Conservation (phyloP, 2,329 filamentous ascomycete species). For the Clonostachys sp. region DNA sequence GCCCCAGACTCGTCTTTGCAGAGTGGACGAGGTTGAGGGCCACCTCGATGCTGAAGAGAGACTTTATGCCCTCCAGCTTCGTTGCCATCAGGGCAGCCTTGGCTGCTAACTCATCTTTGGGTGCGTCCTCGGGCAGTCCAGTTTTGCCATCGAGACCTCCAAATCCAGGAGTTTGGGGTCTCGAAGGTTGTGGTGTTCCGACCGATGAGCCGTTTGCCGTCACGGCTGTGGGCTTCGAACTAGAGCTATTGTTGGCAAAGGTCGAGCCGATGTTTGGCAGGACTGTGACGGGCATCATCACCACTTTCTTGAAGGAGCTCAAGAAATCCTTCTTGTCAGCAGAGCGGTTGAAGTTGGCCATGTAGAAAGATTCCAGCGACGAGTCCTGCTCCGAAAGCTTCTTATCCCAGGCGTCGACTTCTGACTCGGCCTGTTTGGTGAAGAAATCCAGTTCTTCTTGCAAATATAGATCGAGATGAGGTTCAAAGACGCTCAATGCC, state of each 20-base stretch:
- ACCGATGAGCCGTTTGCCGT: conserved; percentile 14
- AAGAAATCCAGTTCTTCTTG: conserved; percentile 89
- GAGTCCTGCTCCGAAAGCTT: conserved; percentile 88
- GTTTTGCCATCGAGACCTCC: conserved; percentile 32
- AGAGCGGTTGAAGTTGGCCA: conserved; percentile 91
- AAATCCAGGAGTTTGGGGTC: conserved; percentile 42
- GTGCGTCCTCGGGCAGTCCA: conserved; percentile 56
- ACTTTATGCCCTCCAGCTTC: conserved; percentile 88
- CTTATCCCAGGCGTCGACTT: conserved; percentile 85
- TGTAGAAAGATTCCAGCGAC: conserved; percentile 87
- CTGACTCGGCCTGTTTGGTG: conserved; percentile 66
- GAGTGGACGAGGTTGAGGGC: conserved; percentile 84
- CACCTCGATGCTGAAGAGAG: conserved; percentile 93
- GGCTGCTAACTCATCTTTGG: conserved; percentile 86
- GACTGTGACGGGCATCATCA: conserved; percentile 97
- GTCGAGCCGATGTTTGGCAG: conserved; percentile 63
- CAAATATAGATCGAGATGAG: conserved; percentile 89
- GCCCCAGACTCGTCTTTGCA: conserved; percentile 82
- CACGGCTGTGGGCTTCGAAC: neutral
- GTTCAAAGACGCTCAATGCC: conserved; percentile 75
- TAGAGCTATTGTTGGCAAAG: conserved; percentile 37
- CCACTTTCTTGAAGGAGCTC: conserved; percentile 94
- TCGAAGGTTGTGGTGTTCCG: conserved; percentile 32
- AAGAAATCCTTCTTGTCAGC: conserved; percentile 96
- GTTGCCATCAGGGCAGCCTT: conserved; percentile 98